phyloP scores from a whole-genome alignment of 805 yeast genomes.

The Teunomyces tritomae region DNA sequence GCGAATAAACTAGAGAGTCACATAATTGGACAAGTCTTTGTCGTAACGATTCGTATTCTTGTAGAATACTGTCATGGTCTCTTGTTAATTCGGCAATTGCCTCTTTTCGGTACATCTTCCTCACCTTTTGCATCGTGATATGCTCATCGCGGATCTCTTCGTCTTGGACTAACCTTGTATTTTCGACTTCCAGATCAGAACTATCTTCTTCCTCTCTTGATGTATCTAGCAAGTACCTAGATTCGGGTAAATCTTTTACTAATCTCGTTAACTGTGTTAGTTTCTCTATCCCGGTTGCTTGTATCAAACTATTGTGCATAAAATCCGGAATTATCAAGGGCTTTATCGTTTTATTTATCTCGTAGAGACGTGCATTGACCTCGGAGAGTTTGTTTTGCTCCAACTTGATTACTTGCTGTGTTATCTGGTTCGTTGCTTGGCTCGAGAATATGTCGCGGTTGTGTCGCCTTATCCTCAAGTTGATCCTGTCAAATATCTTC shows the following conservation, averaged over 20 bases:
- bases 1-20: slow-evolving; percentile 22
- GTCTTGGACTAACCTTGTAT: slow-evolving; percentile 1
- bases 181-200: slow-evolving; percentile 6
- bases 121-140: neutral
- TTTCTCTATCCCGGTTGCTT: slow-evolving; percentile 8
- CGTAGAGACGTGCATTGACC: slow-evolving; percentile 26
- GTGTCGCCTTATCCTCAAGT: slow-evolving; percentile 23
- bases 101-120: neutral
- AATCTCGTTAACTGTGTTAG: slow-evolving; percentile 22
- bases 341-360: slow-evolving; percentile 17
- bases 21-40: slow-evolving; percentile 14
- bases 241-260: slow-evolving; percentile 32
- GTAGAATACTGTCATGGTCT: slow-evolving; percentile 2
- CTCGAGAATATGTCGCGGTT: slow-evolving; percentile 23
- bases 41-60: slow-evolving; percentile 22
- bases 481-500: slow-evolving; percentile 22
- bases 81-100: neutral
- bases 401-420: slow-evolving; percentile 33
- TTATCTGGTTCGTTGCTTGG: slow-evolving; percentile 35
- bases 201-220: slow-evolving; percentile 4
- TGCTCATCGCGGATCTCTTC: neutral
- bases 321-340: slow-evolving; percentile 30
- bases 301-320: slow-evolving; percentile 9
- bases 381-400: slow-evolving; percentile 27
- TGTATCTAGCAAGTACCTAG: slow-evolving; percentile 24